Evolutionary conservation across 495 filamentous ascomycete species (phyloP), one percentile per base, ranked within the genome.

Genomic region (Talaromyces borbonicus): DNA sequence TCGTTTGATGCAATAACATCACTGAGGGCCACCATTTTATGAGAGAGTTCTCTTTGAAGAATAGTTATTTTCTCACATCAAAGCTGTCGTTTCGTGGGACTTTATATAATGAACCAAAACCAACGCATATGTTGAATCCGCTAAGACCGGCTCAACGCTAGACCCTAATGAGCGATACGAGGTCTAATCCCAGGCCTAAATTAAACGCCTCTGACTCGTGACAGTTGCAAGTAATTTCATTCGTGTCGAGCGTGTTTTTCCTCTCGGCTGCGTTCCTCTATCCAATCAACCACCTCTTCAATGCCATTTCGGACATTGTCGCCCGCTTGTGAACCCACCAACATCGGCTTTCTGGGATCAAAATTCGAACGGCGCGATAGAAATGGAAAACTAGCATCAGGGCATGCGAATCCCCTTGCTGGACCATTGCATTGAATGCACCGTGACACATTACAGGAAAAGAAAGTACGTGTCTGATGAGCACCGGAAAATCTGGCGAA

Each of bases 271-370:
- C 18, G 1, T 26, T 25, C 26, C n/a, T 44, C 11, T 19, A 12
- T n/a, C 27, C 14, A n/a, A 32, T 44, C 15, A 44, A 23, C 27
- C 42, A 44, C n/a, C 24, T 8, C 14, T 33, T 44, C 27, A 44
- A 14, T 12, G 42, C 26, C 2, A 7, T 9, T 20, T 44, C 42
- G 4, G 26, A 44, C 6, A 31, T 29, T 15, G 11, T 31, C 16
- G 42, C 42, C 25, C 42, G 42, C 8, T 33, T 44, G 24, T 44
- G 15, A 14, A 30, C 29, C 42, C 42, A 32, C 42, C 42, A 45
- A 4, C 27, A 45, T 12, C 23, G 4, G 4, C 24, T 11, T 5
- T 4, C n/a, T 7, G 42, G 26, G 12, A 44, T 16, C 12, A 44
- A 5, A 8, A 44, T 31, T 22, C 42, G 19, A 4, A 32, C 42